Evolutionary conservation across 768 basidiomycete genomes (phyloP), one percentile per base, ranked within the genome.

Genomic region (Leccinum boreale): DNA sequence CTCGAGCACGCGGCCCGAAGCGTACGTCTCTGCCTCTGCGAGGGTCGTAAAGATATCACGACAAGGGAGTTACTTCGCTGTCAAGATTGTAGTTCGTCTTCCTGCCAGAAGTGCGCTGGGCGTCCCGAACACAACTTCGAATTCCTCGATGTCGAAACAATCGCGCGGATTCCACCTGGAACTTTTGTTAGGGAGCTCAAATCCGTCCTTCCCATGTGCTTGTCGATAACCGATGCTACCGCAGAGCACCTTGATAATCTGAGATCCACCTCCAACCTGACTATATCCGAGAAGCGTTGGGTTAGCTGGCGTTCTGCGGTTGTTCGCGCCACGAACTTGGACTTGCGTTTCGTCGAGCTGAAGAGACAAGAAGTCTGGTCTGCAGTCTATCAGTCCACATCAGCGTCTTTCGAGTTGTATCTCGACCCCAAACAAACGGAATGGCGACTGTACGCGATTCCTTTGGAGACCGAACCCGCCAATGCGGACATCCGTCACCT

Each of bases 281-380:
- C 68, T 14, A 83, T 89, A 46, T 71, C 83, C 0, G 74, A 79
- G 19, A 78, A 76, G 11, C 80, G 81, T 23, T 94, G 92, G 92
- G 65, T 66, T 10, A 71, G 75, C 28, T 96, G 94, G 93, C 76
- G 75, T 48, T 74, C 75, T 17, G 88, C 91, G 8, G 86, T 89
- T 7, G 58, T 86, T 17, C 79, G 81, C 15, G 87, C 85, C 6
- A 75, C 79, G 1, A 57, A 67, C n/a, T 77, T 78, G 17, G 87
- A 92, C 62, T 80, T 96, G 50, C 86, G 88, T 42, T 98, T 95
- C 69, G 83, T 87, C 15, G 88, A 90, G 62, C 79, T 90, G 42
- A 93, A 90, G 71, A 87, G 95, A 29, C 93, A 95, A 70, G 87
- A 90, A 59, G 83, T 87, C 31, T 98, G 95, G 95, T 84, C 82